A percentile compares a stretch with the other conserved stretches of the same genome.
Evolutionary conservation across 2,329 filamentous ascomycete species (phyloP).

Genomic region (Pseudocercospora macadamiae): DNA sequence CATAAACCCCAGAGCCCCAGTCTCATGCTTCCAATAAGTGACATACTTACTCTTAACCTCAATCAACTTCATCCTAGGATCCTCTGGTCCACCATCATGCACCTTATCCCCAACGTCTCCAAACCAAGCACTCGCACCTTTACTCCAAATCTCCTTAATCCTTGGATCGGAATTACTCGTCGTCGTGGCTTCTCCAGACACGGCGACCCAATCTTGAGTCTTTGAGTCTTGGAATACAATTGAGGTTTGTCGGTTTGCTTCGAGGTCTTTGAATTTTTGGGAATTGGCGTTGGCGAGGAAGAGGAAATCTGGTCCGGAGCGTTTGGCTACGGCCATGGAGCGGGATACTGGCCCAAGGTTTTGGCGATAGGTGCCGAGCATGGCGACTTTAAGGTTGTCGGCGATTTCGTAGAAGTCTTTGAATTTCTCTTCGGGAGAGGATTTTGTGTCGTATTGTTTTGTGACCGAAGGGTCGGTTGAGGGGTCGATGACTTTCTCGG

Average conservation of each 20-base stretch:
- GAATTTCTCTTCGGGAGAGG: conserved; percentile 50
- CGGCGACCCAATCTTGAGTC: conserved; percentile 52
- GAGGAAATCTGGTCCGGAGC: conserved; percentile 56
- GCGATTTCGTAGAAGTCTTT: conserved; percentile 52
- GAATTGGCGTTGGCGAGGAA: conserved; percentile 54
- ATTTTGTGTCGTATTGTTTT: conserved; percentile 53
- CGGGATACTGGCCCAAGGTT: conserved; percentile 50
- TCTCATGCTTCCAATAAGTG: conserved; percentile 39
- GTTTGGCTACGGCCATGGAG: conserved; percentile 58
- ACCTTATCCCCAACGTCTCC: conserved; percentile 55
- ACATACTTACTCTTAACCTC: conserved; percentile 30
- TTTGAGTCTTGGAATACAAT: conserved; percentile 52
- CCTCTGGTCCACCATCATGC: conserved; percentile 50
- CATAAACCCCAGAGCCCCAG: conserved; percentile 33
- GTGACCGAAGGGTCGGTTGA: conserved; percentile 51
- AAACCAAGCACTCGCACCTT: conserved; percentile 50
- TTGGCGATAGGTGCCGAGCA: conserved; percentile 47
- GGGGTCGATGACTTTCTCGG: conserved; percentile 46
- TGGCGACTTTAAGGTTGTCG: conserved; percentile 50
- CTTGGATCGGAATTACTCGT: conserved; percentile 49
- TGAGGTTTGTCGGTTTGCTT: conserved; percentile 45
- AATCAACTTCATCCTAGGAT: conserved; percentile 52
- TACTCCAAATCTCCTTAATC: conserved; percentile 53
- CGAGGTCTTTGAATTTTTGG: conserved; percentile 52
- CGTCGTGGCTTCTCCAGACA: conserved; percentile 49